Conservation (phyloP, 768 basidiomycete genomes). For the Boletus subcaerulescens region DNA sequence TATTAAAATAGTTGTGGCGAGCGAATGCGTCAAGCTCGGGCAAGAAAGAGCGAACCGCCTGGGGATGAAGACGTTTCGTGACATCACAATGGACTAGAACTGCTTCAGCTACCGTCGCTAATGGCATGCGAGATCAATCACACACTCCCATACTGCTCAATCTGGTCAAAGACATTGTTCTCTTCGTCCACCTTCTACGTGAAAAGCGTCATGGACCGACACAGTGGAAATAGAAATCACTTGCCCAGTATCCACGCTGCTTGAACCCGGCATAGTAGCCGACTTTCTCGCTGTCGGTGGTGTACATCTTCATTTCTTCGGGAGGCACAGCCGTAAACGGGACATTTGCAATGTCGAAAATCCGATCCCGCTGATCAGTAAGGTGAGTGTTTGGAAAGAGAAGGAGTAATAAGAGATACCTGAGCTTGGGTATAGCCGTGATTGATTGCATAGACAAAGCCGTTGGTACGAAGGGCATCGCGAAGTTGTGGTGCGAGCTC, state of each 20-base stretch:
- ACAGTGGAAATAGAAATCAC: background rate
- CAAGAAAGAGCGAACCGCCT: slow-evolving; percentile 44
- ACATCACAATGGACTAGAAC: slow-evolving; percentile 46
- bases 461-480: background rate
- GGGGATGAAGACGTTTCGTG: slow-evolving; percentile 44
- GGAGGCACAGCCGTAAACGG: background rate
- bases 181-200: slow-evolving; percentile 50
- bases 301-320: background rate
- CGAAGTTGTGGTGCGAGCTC: background rate
- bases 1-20: slow-evolving; percentile 47
- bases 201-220: background rate
- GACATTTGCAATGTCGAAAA: background rate
- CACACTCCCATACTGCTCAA: slow-evolving; percentile 62
- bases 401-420: background rate
- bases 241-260: slow-evolving; percentile 26
- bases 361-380: background rate
- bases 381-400: background rate
- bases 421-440: background rate
- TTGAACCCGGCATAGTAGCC: background rate
- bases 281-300: background rate
- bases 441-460: background rate
- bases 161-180: slow-evolving; percentile 54
- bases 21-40: slow-evolving; percentile 52
- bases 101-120: background rate
- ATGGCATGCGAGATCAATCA: background rate